These are phyloP conservation scores for Sabuloglossum arenarium DNA, from an alignment of 495 filamentous ascomycete genomes.

Conservation along the genomic window DNA sequence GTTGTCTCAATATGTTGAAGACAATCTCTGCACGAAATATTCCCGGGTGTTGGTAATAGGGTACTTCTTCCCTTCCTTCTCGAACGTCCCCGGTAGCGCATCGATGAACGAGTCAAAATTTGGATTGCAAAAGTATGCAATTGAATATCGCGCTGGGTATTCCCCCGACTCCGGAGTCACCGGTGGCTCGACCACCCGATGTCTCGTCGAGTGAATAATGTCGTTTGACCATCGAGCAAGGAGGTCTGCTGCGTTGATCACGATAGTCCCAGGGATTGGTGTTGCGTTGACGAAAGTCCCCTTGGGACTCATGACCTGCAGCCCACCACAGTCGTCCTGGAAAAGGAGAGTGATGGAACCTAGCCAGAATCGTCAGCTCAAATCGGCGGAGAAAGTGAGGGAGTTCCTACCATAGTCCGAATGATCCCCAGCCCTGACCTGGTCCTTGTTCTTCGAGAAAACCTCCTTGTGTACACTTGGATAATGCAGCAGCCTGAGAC, in stretches of 20 bases:
- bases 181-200: slow-evolving; percentile 77
- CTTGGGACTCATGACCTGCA: slow-evolving; percentile 63
- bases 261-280: slow-evolving; percentile 64
- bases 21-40: slow-evolving; percentile 62
- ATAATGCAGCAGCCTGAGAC: slow-evolving; percentile 74
- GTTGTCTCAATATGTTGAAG: too few relatives aligned
- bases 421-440: slow-evolving; percentile 71
- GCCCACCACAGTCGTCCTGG: slow-evolving; percentile 61
- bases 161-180: slow-evolving; percentile 11
- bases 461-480: slow-evolving; percentile 44
- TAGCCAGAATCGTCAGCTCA: slow-evolving; percentile 1
- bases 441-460: slow-evolving; percentile 46
- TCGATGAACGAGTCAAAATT: slow-evolving; percentile 63
- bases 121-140: slow-evolving; percentile 79
- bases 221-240: slow-evolving; percentile 83
- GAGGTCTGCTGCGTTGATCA: slow-evolving; percentile 83
- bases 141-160: slow-evolving; percentile 45
- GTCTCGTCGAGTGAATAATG: slow-evolving; percentile 67
- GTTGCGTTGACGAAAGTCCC: slow-evolving; percentile 66
- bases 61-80: slow-evolving; percentile 56
- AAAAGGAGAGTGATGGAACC: slow-evolving; percentile 71
- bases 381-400: not conserved
- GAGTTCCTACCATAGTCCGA: slow-evolving; percentile 45
- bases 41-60: slow-evolving; percentile 59
- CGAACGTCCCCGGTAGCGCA: slow-evolving; percentile 70